phyloP scores from a whole-genome alignment of 495 filamentous ascomycete genomes.

The Xylaria palmicola region DNA sequence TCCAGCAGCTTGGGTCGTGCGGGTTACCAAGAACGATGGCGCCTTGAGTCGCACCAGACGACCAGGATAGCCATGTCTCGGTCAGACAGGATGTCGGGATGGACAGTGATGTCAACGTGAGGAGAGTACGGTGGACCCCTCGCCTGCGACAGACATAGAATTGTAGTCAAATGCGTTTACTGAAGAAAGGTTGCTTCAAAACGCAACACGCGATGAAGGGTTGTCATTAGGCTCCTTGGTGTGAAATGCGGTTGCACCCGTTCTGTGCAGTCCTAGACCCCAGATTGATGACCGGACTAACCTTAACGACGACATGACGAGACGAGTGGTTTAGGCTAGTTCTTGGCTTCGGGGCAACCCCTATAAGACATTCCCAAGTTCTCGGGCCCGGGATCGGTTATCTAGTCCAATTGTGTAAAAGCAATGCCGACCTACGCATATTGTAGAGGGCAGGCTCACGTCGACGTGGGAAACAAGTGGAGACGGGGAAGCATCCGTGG shows the following conservation, averaged over 20 bases:
- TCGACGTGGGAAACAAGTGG: not conserved
- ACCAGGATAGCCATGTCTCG: constrained; percentile 7
- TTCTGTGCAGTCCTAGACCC: not conserved
- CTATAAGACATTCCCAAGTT: not conserved
- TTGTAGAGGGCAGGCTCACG: not conserved
- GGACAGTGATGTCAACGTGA: constrained; percentile 12
- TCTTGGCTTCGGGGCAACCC: not conserved
- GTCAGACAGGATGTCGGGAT: constrained; percentile 19
- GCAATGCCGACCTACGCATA: not conserved
- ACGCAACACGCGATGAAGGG: not conserved
- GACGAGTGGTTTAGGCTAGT: not conserved
- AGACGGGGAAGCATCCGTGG: not conserved
- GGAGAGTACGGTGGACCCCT: no score
- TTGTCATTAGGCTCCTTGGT: not conserved
- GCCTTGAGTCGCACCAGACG: not conserved
- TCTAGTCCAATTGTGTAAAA: not conserved
- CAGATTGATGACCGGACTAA: not conserved
- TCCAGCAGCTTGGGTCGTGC: constrained; percentile 17
- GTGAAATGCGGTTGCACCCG: not conserved
- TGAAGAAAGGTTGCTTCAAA: no score
- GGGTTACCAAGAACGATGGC: constrained; percentile 17
- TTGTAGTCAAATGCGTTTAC: no score
- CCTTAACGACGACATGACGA: not conserved
- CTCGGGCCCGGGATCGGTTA: not conserved
- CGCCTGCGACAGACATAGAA: no score